Evolutionary conservation across 305 asterid genomes (phyloP).

Genomic region (Solanum chacoense): DNA sequence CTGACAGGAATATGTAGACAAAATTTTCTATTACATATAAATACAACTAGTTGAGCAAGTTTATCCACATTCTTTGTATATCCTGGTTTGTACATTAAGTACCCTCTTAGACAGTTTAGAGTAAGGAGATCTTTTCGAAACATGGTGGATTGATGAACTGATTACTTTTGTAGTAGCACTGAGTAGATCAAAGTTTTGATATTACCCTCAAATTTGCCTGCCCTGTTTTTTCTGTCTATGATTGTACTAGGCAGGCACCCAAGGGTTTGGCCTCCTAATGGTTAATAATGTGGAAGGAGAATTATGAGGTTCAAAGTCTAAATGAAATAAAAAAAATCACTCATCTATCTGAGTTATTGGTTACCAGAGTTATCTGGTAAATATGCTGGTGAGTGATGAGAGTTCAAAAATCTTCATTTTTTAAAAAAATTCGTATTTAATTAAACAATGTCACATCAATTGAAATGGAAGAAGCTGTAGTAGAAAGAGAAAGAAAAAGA

Average conservation of each 20-base stretch:
- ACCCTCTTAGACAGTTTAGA: not conserved
- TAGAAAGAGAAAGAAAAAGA: not conserved
- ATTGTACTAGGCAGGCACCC: not conserved
- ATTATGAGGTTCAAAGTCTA: not conserved
- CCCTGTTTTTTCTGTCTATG: not conserved
- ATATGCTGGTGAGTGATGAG: not conserved
- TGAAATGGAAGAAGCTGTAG: not conserved
- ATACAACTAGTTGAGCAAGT: not conserved
- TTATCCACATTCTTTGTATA: not conserved
- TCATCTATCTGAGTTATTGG: not conserved
- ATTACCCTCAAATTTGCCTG: not conserved
- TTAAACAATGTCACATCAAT: not conserved
- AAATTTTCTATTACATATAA: not conserved
- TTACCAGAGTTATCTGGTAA: not conserved
- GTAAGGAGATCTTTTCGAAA: not conserved
- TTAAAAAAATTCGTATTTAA: not conserved
- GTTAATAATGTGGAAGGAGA: not conserved
- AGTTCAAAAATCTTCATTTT: not conserved
- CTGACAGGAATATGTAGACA: conserved; percentile 12
- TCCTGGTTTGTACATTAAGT: not conserved
- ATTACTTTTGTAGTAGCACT: not conserved
- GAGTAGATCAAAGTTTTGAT: not conserved
- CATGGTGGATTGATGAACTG: not conserved
- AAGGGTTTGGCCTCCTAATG: not conserved
- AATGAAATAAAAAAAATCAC: not conserved